A percentile compares a stretch with the other conserved stretches of the same genome.
These are phyloP conservation scores for Astrothelium subdiscretum DNA, from an alignment of 495 filamentous ascomycete species.

Conservation along the genomic window DNA sequence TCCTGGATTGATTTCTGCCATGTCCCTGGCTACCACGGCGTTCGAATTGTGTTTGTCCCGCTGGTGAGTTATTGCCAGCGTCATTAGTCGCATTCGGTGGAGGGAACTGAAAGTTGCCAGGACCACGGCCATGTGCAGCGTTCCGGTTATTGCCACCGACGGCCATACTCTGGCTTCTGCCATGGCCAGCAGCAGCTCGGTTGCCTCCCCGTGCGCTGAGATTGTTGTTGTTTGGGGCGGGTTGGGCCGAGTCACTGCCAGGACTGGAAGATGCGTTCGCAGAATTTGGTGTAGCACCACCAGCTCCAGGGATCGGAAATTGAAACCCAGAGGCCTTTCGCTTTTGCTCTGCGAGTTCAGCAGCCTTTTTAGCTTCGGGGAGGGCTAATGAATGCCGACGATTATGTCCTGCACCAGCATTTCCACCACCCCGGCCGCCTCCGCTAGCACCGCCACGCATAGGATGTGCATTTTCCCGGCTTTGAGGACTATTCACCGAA, in stretches of 20 bases:
- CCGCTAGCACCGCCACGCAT: slow-evolving; percentile 38
- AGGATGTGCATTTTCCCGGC: slow-evolving; percentile 46
- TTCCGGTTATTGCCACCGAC: slow-evolving; percentile 44
- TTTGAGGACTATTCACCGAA: slow-evolving; percentile 45
- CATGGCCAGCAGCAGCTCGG: slow-evolving; percentile 43
- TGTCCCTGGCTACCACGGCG: slow-evolving; percentile 67
- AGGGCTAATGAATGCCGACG: slow-evolving; percentile 89
- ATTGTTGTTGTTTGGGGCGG: slow-evolving; percentile 25
- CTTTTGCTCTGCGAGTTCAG: slow-evolving; percentile 93
- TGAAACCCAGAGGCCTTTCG: slow-evolving; percentile 87
- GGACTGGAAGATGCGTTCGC: slow-evolving; percentile 37
- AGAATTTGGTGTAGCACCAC: slow-evolving; percentile 35
- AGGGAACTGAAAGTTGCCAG: slow-evolving; percentile 59
- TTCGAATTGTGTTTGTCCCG: slow-evolving; percentile 49
- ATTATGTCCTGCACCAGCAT: slow-evolving; percentile 69
- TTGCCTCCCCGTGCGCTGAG: slow-evolving; percentile 35
- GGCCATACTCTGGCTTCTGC: slow-evolving; percentile 60
- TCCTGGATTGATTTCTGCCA: slow-evolving; percentile 68
- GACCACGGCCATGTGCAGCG: slow-evolving; percentile 41
- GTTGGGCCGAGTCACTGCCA: slow-evolving; percentile 23
- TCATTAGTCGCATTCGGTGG: slow-evolving; percentile 39
- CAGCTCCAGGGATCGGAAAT: slow-evolving; percentile 71
- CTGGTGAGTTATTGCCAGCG: slow-evolving; percentile 35
- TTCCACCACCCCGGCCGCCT: slow-evolving; percentile 60
- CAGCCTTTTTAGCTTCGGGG: slow-evolving; percentile 94